Evolutionary conservation across 1,284 basidiomycete species (phyloP), one percentile per base, ranked within the genome.

Genomic region (Naganishia cerealis): DNA sequence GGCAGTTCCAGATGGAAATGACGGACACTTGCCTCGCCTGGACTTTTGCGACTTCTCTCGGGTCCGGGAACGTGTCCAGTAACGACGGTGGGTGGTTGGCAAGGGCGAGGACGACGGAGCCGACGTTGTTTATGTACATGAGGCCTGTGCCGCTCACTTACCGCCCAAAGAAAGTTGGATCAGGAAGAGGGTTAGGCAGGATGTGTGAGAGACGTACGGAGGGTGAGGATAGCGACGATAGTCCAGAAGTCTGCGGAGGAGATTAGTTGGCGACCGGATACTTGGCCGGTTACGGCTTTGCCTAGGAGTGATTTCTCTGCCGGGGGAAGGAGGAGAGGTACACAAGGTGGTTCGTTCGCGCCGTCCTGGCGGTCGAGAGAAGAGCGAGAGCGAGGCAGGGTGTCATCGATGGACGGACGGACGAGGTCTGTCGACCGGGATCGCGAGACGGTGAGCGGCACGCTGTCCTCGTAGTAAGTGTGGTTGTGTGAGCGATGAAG

Each of bases 81-180:
- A 78, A 57, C 88, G 85, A 8, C 85, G 85, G 70, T 88, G 29
- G 50, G 26, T 13, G 61, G 15, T 88, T 86, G 70, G 88, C 91
- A 15, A 97, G 83, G 0, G 91, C 91, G 76, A 91, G 88, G 0
- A 93, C 87, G 77, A 96, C 92, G 0, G 90, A 89, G n/a, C 93
- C 93, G 26, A 92, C 92, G 73, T 97, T 97, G 81, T 95, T 95
- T 82, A 96, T 96, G 75, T 90, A 94, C 88, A 94, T 91, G 39
- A 97, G 73, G 0, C 94, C 93, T 1, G 90, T 92, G 15, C 94
- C 94, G 70, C 88, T 88, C 69, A 95, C 90, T 91, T 69, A 6
- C 24, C 33, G n/a, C 16, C 50, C 8, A 18, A 67, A 24, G n/a
- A 50, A n/a, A 66, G 40, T 42, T 18, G 43, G 55, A 46, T 13